Evolutionary conservation across 371 early-diverging fungal genomes (phyloP).

Genomic region (Saksenaea oblongispora): DNA sequence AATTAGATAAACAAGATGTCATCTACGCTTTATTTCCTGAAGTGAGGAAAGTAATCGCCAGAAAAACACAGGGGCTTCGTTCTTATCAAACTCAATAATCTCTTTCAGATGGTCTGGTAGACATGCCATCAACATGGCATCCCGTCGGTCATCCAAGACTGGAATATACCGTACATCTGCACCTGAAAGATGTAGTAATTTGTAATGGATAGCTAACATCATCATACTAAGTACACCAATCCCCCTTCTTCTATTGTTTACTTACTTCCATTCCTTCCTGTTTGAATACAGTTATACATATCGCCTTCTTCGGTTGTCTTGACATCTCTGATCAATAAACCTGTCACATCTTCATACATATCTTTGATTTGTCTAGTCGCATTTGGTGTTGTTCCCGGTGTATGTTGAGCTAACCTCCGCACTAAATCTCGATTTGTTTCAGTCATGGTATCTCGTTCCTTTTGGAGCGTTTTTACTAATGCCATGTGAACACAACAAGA

Average conservation of each 20-base stretch:
- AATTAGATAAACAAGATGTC: no score
- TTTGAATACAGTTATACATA: constrained; percentile 23
- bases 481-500: not conserved
- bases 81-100: constrained; percentile 16
- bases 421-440: constrained; percentile 1
- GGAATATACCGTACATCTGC: constrained; percentile 20
- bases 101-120: constrained; percentile 16
- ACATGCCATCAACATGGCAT: constrained; percentile 11
- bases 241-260: not conserved
- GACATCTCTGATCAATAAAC: constrained; percentile 15
- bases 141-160: constrained; percentile 16
- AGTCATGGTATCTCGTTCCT: not conserved
- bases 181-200: constrained; percentile 11
- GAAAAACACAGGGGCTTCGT: constrained; percentile 16
- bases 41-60: constrained; percentile 9
- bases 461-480: not conserved
- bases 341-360: constrained; percentile 18
- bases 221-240: not conserved
- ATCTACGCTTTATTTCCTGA: not conserved
- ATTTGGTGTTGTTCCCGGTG: not conserved
- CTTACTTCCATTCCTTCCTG: constrained; percentile 24
- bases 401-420: not conserved
- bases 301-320: constrained; percentile 10
- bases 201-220: constrained; percentile 22
- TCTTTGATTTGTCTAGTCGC: constrained; percentile 6